phyloP scores from a whole-genome alignment of 495 filamentous ascomycete species.

The Penicillium dipodomyicola region DNA sequence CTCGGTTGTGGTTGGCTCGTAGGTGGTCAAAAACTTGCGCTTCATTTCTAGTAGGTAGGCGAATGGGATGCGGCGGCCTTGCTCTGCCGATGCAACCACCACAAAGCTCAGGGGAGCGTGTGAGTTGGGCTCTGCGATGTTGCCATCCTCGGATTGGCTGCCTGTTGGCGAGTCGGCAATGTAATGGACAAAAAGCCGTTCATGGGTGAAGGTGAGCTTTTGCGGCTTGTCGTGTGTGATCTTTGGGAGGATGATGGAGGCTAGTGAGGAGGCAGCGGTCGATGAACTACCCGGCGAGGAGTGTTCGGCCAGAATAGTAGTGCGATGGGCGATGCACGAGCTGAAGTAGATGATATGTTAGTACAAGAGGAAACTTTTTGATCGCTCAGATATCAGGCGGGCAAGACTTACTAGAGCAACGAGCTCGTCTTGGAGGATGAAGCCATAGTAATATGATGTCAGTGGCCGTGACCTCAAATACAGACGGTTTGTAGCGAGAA shows the following conservation, averaged over 20 bases:
- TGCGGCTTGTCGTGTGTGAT: constrained; percentile 77
- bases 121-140: constrained; percentile 44
- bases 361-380: neutral
- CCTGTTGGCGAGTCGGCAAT: constrained; percentile 79
- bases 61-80: constrained; percentile 86
- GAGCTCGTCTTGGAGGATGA: constrained; percentile 77
- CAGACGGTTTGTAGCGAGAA: neutral
- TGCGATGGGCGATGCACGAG: constrained; percentile 85
- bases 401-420: constrained; percentile 69
- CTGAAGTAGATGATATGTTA: constrained; percentile 40
- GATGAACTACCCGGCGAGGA: constrained; percentile 70
- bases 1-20: constrained; percentile 64
- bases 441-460: constrained; percentile 53
- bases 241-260: constrained; percentile 93
- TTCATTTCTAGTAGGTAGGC: constrained; percentile 91
- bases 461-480: constrained; percentile 1
- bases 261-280: constrained; percentile 74
- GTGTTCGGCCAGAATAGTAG: constrained; percentile 89
- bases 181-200: constrained; percentile 91
- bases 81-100: constrained; percentile 70
- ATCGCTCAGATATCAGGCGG: neutral
- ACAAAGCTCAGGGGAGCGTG: constrained; percentile 83
- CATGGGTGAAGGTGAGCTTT: constrained; percentile 92
- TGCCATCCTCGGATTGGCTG: constrained; percentile 35
- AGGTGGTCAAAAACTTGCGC: constrained; percentile 77